These are phyloP conservation scores for Aphanomyces astaci DNA, from an alignment of 352 stramenopile species.

Conservation along the genomic window DNA sequence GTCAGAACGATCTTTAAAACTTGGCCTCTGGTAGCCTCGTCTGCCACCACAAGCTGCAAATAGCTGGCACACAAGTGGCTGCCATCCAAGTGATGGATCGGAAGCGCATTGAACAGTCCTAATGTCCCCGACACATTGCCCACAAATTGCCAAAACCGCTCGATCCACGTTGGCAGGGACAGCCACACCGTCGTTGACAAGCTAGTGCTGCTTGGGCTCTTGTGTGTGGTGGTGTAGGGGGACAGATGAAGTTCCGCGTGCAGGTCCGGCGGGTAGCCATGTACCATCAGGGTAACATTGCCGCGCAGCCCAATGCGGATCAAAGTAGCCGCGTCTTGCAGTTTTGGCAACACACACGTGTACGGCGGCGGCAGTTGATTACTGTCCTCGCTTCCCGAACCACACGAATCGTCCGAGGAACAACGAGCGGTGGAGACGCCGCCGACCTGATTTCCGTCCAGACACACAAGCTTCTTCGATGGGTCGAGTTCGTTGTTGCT, in stretches of 20 bases:
- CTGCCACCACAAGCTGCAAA: slow-evolving; percentile 4
- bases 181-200: background rate
- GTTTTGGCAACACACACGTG: background rate
- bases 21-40: background rate
- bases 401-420: background rate
- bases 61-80: slow-evolving; percentile 21
- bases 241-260: slow-evolving; percentile 15
- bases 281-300: slow-evolving; percentile 2
- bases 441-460: slow-evolving; percentile 20
- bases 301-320: slow-evolving; percentile 9
- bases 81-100: slow-evolving; percentile 21
- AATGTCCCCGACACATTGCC: slow-evolving; percentile 17
- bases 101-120: slow-evolving; percentile 15
- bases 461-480: background rate
- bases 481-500: background rate
- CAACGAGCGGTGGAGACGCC: background rate
- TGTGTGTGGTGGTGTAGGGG: background rate
- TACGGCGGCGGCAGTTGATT: too few species aligned
- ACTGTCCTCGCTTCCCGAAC: background rate
- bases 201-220: too few species aligned
- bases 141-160: slow-evolving; percentile 21
- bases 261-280: slow-evolving; percentile 16
- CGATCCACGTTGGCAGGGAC: slow-evolving; percentile 1
- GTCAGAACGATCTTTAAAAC: background rate
- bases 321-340: background rate